Evolutionary conservation across 352 stramenopile genomes (phyloP), one percentile per base, ranked within the genome.

Genomic region (Phytophthora podocarpi): DNA sequence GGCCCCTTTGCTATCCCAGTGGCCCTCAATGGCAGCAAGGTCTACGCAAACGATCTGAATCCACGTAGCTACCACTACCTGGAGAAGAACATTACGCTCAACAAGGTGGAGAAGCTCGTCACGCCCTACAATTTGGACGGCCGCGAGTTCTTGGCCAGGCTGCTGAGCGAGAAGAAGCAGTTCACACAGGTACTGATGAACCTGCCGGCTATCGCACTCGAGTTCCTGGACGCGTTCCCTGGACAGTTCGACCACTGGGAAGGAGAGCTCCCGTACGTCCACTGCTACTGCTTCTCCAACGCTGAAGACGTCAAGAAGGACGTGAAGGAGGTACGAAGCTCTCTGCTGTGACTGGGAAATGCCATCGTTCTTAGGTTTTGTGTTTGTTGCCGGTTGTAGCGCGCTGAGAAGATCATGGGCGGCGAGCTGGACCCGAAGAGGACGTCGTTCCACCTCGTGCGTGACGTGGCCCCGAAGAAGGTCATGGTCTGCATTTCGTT

Each of bases 401-500:
- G 87, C 13, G 77, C 83, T 5, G 83, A 93, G 37, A 70, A 64
- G 21, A 85, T 93, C 15, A 57, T 94, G 62, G 65, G 70, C 15
- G 82, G 88, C 1, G 65, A 74, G 43, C 58, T 98, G 15, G 60
- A 89, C 35, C 51, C 63, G 4, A 50, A 57, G 32, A 63, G 55
- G 7, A 88, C 79, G 12, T 74, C 59, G 37, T 85, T 92, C 58
- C 93, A 97, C 70, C 77, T 94, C 11, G 96, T 99, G 30, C 80
- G 97, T 49, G 93, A 99, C 64, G 96, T 99, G 8, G 86, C 96
- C 3, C 97, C 97, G 1, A 98, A 97, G 64, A 99, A 99, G 72
- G 91, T 98, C 57, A 99, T 99, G 97, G 87, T 98, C 46, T 99
- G 96, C 72, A 88, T 99, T 27, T 97, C 89, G 26, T 99, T 99